Conservation (phyloP, 768 basidiomycete species). For the Tulasnella sp. region DNA sequence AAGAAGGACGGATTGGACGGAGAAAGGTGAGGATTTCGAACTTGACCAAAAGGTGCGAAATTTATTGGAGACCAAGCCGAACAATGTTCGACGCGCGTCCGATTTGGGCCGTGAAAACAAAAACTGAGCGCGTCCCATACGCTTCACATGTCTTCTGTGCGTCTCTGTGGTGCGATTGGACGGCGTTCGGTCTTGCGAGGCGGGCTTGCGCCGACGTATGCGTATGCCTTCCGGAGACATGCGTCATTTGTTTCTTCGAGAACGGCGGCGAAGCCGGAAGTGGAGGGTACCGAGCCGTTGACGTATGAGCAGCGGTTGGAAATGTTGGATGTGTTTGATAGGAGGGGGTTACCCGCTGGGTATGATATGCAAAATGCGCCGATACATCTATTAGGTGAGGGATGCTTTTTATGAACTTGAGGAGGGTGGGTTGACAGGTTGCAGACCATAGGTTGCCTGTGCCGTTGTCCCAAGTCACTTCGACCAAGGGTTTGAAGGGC, state of each 20-base stretch:
- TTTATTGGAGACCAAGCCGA: background rate
- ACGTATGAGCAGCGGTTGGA: background rate
- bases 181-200: too few relatives aligned
- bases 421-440: background rate
- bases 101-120: too few relatives aligned
- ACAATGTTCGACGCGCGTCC: constrained; percentile 1
- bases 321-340: background rate
- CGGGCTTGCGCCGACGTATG: too few relatives aligned
- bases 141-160: too few relatives aligned
- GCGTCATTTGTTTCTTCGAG: too few relatives aligned
- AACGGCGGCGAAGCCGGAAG: too few relatives aligned
- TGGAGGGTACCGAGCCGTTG: too few relatives aligned
- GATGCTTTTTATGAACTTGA: background rate
- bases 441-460: background rate
- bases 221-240: too few relatives aligned
- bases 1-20: constrained; percentile 9
- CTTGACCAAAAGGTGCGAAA: background rate
- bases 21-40: constrained; percentile 1
- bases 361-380: background rate
- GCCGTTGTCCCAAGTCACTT: background rate
- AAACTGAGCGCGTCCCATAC: too few relatives aligned
- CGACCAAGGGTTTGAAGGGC: background rate
- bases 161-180: too few relatives aligned
- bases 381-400: background rate
- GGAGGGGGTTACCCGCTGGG: background rate